phyloP scores from a whole-genome alignment of 176 grass and related monocot species.

The Musa troglodytarum region DNA sequence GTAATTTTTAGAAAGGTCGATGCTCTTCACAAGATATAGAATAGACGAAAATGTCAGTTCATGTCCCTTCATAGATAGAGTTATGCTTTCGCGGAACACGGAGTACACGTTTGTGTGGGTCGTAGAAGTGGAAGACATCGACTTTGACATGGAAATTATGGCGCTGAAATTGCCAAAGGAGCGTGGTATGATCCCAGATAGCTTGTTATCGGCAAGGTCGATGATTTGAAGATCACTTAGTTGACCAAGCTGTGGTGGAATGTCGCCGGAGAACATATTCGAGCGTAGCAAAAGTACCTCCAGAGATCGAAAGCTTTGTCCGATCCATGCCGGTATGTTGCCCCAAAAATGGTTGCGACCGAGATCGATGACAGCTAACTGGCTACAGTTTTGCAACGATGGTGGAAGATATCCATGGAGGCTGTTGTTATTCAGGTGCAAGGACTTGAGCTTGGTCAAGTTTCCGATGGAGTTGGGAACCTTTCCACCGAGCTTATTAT shows the following conservation, averaged over 20 bases:
- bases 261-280: neutral
- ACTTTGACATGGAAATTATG: neutral
- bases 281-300: conserved; percentile 3
- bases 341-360: conserved; percentile 17
- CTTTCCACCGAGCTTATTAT: conserved; percentile 1
- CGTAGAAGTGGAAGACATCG: no score
- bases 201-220: conserved; percentile 15
- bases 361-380: conserved; percentile 3
- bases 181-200: neutral
- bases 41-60: neutral
- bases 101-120: no score
- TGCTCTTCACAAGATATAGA: neutral
- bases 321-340: conserved; percentile 26
- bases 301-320: conserved; percentile 8
- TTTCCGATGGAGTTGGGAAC: neutral
- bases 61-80: neutral
- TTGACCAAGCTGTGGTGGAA: neutral
- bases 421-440: conserved; percentile 6
- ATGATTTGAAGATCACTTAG: conserved; percentile 9
- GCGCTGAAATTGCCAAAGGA: neutral
- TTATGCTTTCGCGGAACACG: neutral
- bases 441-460: neutral
- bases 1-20: conserved; percentile 7
- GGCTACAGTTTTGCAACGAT: conserved; percentile 5
- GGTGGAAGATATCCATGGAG: conserved; percentile 13